Evolutionary conservation across 2,329 filamentous ascomycete species (phyloP), one percentile per base, ranked within the genome.

Genomic region (Magnaporthales sp.): DNA sequence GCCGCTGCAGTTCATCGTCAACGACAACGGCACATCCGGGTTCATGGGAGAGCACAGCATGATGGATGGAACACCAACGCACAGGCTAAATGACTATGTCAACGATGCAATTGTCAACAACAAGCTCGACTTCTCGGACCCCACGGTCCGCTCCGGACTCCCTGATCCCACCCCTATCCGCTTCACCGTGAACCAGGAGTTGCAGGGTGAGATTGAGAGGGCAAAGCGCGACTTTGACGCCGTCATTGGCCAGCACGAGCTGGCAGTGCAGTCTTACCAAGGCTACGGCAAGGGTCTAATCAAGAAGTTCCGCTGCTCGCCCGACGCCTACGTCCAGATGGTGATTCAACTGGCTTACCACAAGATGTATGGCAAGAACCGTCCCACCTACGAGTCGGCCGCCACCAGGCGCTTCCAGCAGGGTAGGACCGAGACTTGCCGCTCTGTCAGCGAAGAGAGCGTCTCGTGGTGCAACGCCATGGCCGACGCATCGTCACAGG

Each of bases 41-140:
- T 99, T 99, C 84, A 94, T 93, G 85, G 95, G 95, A 74, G 95
- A 99, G 81, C 95, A 99, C 84, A 96, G 91, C 73, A 98, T 99
- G 95, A 99, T 99, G 96, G 95, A 99, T 76, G 95, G 96, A 70
- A 99, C 95, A 7, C 93, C 96, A 1, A 99, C 96, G 2, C 95
- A 98, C 80, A 90, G 96, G 61, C 85, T 99, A 19, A 99, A 97
- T 78, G 95, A 99, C 84, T 95, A 93, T 75, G 86, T 96, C 75
- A 96, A 94, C 81, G 88, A 91, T 76, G 86, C 91, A 74, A 97
- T 98, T 77, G 93, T 97, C 80, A 89, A 90, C 81, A 94, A 97
- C 81, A 96, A 95, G 77, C 88, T 99, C 68, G 93, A 97, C 78
- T 91, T 97, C 75, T 90, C 90, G 68, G 86, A 93, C 76, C 85